Evolutionary conservation across 352 stramenopile genomes (phyloP), one percentile per base, ranked within the genome.

Genomic region (Globisporangium megalacanthum): DNA sequence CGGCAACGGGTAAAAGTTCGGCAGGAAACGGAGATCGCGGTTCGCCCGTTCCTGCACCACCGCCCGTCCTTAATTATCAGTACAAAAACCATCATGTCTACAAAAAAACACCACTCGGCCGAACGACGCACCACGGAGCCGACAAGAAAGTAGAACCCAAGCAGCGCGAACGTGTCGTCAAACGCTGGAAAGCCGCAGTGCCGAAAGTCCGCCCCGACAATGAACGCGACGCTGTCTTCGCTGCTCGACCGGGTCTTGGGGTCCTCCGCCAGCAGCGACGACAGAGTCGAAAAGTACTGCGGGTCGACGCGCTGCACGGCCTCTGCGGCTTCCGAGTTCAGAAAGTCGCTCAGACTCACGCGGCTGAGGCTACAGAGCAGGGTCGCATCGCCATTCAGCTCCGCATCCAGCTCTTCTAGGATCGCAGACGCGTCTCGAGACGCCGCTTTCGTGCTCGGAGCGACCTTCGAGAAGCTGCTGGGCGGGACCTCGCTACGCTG

Each of bases 151-250:
- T 90, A 90, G 42, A 85, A 90, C 3, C 79, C 79, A 4, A 88
- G 53, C 2, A 83, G 66, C 2, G 66, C 50, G 15, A 72, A 76
- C 2, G 64, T 65, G 3, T 51, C 52, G 45, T 88, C 77, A 25
- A 90, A 73, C 8, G 79, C 79, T 62, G 79, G 79, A 45, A 73
- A 80, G 1, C 79, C 79, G 58, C 79, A 90, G 45, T 77, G 68
- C 22, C 65, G 66, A 54, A 90, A 90, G 48, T 90, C 73, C 9
- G 66, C 60, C 3, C 56, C 65, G n/a, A 79, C 65, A 49, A 90
- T 79, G 15, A 62, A 41, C 29, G 62, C 54, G 17, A 79, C 64
- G 4, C 54, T 36, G 49, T 65, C 59, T 58, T 79, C 71, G 4
- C 20, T 61, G 14, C 47, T 61, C 17, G 49, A 56, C 65, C 61